phyloP scores from a whole-genome alignment of 495 filamentous ascomycete genomes.

The Cairneyella variabilis region DNA sequence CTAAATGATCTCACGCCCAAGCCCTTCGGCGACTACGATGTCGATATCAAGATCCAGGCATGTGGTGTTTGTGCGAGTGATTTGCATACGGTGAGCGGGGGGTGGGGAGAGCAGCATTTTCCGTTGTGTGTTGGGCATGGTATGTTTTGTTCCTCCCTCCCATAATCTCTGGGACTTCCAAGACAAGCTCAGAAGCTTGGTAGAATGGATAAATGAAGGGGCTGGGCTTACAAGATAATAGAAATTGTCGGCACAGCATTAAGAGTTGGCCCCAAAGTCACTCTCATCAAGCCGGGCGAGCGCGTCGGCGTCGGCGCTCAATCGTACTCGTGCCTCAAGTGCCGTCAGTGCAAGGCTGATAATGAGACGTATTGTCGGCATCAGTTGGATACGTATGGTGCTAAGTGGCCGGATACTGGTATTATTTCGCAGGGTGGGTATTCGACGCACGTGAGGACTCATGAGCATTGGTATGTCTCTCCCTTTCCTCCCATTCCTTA shows the following conservation, averaged over 20 bases:
- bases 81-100: conserved; percentile 51
- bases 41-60: conserved; percentile 50
- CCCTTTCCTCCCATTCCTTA: conserved; percentile 9
- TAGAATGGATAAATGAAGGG: too few relatives aligned
- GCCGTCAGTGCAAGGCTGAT: conserved; percentile 54
- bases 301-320: conserved; percentile 58
- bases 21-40: conserved; percentile 55
- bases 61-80: conserved; percentile 59
- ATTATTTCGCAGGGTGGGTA: conserved; percentile 52
- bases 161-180: neutral
- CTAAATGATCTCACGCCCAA: conserved; percentile 55
- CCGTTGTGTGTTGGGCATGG: conserved; percentile 52
- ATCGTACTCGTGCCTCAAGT: conserved; percentile 48
- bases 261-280: conserved; percentile 54
- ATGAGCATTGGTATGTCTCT: conserved; percentile 43
- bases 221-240: neutral
- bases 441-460: conserved; percentile 49
- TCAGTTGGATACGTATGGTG: conserved; percentile 54
- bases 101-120: conserved; percentile 51
- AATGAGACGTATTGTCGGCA: conserved; percentile 55
- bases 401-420: conserved; percentile 49
- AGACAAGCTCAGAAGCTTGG: too few relatives aligned
- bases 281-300: conserved; percentile 48
- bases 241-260: conserved; percentile 34
- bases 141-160: conserved; percentile 16